Evolutionary conservation across 768 basidiomycete species (phyloP).

Genomic region (Trametes gibbosa): DNA sequence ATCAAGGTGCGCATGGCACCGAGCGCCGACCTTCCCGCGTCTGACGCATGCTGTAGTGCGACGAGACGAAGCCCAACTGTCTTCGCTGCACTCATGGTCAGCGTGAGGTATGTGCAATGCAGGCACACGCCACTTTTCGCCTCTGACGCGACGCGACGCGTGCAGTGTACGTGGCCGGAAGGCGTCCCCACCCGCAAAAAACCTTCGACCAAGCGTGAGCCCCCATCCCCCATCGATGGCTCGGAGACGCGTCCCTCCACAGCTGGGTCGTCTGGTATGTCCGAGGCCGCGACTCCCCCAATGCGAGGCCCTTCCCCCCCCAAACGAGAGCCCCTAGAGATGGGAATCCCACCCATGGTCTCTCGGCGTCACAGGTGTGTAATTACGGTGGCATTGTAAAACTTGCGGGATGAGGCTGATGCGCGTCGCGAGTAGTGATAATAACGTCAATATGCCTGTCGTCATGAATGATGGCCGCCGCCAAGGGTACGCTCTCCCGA

Average conservation of each 20-base stretch:
- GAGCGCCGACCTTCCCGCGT: neutral
- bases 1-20: slow-evolving; percentile 67
- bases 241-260: slow-evolving; percentile 66
- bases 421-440: slow-evolving; percentile 22
- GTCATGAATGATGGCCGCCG: slow-evolving; percentile 19
- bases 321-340: slow-evolving; percentile 43
- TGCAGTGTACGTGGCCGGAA: slow-evolving; percentile 79
- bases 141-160: neutral
- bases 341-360: slow-evolving; percentile 35
- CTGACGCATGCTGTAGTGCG: slow-evolving; percentile 55
- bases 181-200: slow-evolving; percentile 73
- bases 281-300: slow-evolving; percentile 71
- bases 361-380: slow-evolving; percentile 42
- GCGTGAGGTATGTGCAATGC: slow-evolving; percentile 57
- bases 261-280: slow-evolving; percentile 70
- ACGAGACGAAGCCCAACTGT: slow-evolving; percentile 87
- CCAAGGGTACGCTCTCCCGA: slow-evolving; percentile 1
- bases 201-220: slow-evolving; percentile 46
- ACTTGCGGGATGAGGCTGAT: neutral
- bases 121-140: neutral
- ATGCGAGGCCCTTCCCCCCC: slow-evolving; percentile 61
- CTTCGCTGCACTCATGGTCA: slow-evolving; percentile 84
- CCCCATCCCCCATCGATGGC: slow-evolving; percentile 41
- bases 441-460: slow-evolving; percentile 23
- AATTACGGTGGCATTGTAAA: neutral